These are phyloP conservation scores for Solanum chaucha DNA, from an alignment of 257 asterid genomes.

Conservation along the genomic window DNA sequence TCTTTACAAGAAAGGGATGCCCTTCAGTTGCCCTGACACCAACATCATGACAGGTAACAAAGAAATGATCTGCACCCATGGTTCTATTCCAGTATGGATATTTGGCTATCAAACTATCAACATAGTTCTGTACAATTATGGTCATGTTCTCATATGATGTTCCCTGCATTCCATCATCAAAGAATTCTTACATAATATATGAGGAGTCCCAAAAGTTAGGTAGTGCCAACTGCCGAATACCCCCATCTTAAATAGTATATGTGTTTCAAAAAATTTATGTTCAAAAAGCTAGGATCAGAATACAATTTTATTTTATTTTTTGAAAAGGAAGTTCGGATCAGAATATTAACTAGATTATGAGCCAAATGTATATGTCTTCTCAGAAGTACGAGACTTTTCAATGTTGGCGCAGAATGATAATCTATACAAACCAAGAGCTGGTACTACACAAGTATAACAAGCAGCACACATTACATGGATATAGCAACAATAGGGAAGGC, in stretches of 20 bases:
- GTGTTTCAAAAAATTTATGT: not conserved
- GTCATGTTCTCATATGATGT: conserved; percentile 96
- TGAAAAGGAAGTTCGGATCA: not conserved
- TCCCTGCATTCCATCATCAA: conserved; percentile 50
- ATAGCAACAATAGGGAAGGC: not conserved
- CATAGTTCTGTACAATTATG: conserved; percentile 68
- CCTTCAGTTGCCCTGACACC: conserved; percentile 99
- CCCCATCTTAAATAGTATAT: not conserved
- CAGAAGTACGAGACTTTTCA: not conserved
- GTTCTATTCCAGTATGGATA: conserved; percentile 97
- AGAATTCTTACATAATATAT: not conserved
- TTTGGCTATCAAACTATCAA: conserved; percentile 65
- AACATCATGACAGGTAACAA: conserved; percentile 97
- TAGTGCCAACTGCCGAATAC: not conserved
- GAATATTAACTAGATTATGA: not conserved
- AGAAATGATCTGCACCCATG: conserved; percentile 93
- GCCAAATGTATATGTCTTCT: not conserved
- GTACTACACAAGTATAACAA: not conserved
- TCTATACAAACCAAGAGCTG: not conserved
- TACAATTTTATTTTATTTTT: no score
- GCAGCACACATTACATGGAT: not conserved
- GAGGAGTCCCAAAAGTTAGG: not conserved
- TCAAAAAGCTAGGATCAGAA: not conserved
- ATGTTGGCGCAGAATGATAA: not conserved
- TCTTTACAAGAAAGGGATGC: conserved; percentile 77